Conservation (phyloP, 2,329 filamentous ascomycete genomes). For the Penicillium frequentans region DNA sequence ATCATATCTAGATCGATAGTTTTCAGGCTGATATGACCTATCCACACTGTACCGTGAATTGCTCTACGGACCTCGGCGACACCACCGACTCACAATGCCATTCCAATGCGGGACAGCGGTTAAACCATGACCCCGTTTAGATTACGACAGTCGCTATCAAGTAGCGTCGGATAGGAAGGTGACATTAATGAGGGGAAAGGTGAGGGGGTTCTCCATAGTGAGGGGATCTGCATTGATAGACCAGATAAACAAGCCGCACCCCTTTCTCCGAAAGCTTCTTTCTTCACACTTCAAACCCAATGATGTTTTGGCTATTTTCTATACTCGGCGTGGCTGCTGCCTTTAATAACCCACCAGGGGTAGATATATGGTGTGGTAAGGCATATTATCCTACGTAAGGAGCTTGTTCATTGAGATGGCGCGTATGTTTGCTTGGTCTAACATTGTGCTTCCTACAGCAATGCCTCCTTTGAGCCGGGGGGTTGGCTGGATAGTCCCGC, state of each 20-base stretch:
- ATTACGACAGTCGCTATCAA: constrained; percentile 3
- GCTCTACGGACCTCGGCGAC: not conserved
- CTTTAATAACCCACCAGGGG: constrained; percentile 43
- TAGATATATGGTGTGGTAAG: constrained; percentile 53
- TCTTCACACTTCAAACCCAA: not conserved
- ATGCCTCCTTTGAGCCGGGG: constrained; percentile 50
- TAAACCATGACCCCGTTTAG: not conserved
- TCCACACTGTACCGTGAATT: too few relatives aligned
- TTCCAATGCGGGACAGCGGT: not conserved
- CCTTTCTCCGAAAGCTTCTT: not conserved
- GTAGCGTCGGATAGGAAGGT: constrained; percentile 9
- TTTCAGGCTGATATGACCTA: too few relatives aligned
- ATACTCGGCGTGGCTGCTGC: constrained; percentile 8
- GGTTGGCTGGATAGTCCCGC: constrained; percentile 47
- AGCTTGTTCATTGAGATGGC: not conserved
- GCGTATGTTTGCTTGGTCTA: not conserved
- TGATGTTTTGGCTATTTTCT: constrained; percentile 6
- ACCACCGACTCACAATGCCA: not conserved
- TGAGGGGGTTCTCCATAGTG: constrained; percentile 1
- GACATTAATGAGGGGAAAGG: constrained; percentile 8
- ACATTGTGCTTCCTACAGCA: constrained; percentile 28
- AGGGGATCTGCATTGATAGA: not conserved
- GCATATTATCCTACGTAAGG: constrained; percentile 44
- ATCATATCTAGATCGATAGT: too few relatives aligned
- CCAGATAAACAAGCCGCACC: constrained; percentile 1